Conservation (phyloP, 164 flowering plant species). For the Chloranthus sessilifolius region DNA sequence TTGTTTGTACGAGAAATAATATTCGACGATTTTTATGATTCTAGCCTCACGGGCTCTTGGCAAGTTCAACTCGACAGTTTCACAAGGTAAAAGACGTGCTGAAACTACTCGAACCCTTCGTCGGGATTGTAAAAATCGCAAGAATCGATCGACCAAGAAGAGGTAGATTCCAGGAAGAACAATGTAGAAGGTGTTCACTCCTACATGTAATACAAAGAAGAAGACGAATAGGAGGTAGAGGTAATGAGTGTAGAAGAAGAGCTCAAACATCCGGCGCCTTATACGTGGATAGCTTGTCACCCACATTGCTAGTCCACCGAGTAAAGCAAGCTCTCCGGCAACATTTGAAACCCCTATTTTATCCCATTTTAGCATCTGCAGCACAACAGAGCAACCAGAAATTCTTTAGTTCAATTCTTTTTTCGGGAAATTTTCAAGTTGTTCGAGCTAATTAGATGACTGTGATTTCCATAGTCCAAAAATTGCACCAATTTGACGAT, state of each 20-base stretch:
- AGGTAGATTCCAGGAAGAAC: slow-evolving; percentile 81
- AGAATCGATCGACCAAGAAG: slow-evolving; percentile 68
- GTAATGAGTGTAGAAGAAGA: slow-evolving; percentile 74
- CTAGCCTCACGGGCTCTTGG: slow-evolving; percentile 50
- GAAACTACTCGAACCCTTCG: slow-evolving; percentile 41
- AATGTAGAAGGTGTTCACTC: slow-evolving; percentile 43
- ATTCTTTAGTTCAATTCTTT: too few relatives aligned
- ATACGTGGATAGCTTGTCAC: slow-evolving; percentile 44
- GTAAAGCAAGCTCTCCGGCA: slow-evolving; percentile 63
- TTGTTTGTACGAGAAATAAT: too few relatives aligned
- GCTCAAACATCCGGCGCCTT: slow-evolving; percentile 55
- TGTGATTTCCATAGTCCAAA: too few relatives aligned
- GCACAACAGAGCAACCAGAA: too few relatives aligned
- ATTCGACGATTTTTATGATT: too few relatives aligned
- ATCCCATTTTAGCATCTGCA: slow-evolving; percentile 66
- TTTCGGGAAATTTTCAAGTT: too few relatives aligned
- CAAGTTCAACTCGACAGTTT: slow-evolving; percentile 69
- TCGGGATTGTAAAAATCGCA: slow-evolving; percentile 67
- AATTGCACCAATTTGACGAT: too few relatives aligned
- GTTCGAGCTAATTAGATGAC: too few relatives aligned
- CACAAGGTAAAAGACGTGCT: slow-evolving; percentile 53
- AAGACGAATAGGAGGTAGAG: slow-evolving; percentile 60
- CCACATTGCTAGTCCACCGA: slow-evolving; percentile 56
- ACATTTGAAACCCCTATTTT: slow-evolving; percentile 40
- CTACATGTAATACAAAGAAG: slow-evolving; percentile 66